Evolutionary conservation across 228 moss, liverwort and hornwort species (phyloP).

Genomic region (Sphagnum fallax): DNA sequence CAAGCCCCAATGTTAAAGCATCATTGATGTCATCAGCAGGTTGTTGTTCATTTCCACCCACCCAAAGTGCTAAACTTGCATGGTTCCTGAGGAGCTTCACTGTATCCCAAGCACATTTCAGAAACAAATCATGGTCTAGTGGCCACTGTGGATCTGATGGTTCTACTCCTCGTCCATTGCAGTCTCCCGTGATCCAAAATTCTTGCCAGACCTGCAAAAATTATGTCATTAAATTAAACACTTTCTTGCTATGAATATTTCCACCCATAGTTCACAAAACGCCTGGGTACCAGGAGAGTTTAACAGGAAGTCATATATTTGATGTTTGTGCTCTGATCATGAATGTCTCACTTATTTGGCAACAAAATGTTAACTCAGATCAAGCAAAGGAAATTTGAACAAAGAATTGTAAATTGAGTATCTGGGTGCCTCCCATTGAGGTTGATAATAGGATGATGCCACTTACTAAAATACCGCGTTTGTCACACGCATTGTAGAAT

Average conservation of each 20-base stretch:
- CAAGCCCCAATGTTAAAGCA: constrained; percentile 44
- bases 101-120: constrained; percentile 80
- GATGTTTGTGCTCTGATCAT: too few species aligned
- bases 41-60: constrained; percentile 89
- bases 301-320: too few species aligned
- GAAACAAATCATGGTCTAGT: constrained; percentile 78
- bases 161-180: constrained; percentile 75
- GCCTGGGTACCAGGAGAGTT: too few species aligned
- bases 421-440: too few species aligned
- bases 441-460: too few species aligned
- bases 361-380: constrained; percentile 8
- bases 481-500: constrained; percentile 87
- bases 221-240: not conserved
- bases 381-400: not conserved
- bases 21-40: constrained; percentile 78
- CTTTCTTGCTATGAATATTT: too few species aligned
- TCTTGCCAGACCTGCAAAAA: constrained; percentile 89
- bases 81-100: constrained; percentile 91
- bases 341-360: too few species aligned
- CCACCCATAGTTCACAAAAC: too few species aligned
- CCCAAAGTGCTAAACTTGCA: constrained; percentile 87
- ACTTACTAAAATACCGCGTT: constrained; percentile 73
- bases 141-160: constrained; percentile 87
- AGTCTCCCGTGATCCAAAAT: constrained; percentile 98
- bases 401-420: not conserved